phyloP scores from a whole-genome alignment of 108 stramenopile genomes.

The Conticribra guillardii region DNA sequence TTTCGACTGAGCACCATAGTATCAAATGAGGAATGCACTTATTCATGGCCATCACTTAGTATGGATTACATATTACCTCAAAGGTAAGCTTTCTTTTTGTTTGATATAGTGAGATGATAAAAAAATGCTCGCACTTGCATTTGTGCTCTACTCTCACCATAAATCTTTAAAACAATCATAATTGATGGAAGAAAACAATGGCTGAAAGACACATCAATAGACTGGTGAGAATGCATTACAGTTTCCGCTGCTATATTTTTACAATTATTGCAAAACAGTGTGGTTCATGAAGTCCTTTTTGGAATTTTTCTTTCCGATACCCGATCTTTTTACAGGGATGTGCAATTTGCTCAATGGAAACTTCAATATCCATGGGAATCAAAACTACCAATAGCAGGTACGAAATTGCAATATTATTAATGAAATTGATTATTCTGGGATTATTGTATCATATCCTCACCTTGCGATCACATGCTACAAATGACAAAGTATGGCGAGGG shows the following conservation, averaged over 20 bases:
- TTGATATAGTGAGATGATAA: too few species aligned
- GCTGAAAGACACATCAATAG: slow-evolving; percentile 21
- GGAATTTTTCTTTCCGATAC: too few species aligned
- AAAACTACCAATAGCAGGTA: slow-evolving; percentile 29
- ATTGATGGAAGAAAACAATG: slow-evolving; percentile 8
- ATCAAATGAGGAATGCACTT: slow-evolving; percentile 9
- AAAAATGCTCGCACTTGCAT: too few species aligned
- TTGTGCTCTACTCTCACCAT: too few species aligned
- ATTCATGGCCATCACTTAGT: slow-evolving; percentile 38
- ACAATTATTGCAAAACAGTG: too few species aligned
- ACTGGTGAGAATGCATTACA: slow-evolving; percentile 5
- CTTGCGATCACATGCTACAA: too few species aligned
- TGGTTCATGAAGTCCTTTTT: too few species aligned
- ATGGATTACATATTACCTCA: slow-evolving; percentile 26
- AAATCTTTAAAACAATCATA: neutral
- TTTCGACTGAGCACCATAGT: slow-evolving; percentile 16
- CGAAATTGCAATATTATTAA: too few species aligned
- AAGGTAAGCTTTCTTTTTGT: neutral
- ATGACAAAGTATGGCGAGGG: slow-evolving; percentile 47
- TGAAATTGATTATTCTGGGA: too few species aligned
- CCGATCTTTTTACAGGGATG: slow-evolving; percentile 28
- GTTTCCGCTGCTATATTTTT: too few species aligned
- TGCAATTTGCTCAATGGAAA: slow-evolving; percentile 15
- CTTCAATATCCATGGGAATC: slow-evolving; percentile 30
- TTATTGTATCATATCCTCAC: too few species aligned